These are phyloP conservation scores for Blastobotrys illinoisensis DNA, from an alignment of 1,139 yeast species.

Conservation along the genomic window DNA sequence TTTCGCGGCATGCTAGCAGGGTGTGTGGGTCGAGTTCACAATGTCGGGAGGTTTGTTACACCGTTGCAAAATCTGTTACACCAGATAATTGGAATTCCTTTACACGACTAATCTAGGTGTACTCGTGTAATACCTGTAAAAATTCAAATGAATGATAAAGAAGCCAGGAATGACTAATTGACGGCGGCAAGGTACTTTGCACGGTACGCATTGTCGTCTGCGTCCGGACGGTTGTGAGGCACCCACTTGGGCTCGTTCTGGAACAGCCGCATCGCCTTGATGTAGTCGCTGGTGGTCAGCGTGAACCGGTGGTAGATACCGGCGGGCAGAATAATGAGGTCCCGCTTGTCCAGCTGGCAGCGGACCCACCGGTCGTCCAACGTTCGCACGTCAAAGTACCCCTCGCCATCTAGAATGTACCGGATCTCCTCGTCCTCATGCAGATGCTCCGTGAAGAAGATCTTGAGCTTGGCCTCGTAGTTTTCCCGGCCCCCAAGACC, in stretches of 20 bases:
- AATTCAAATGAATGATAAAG: too few relatives aligned
- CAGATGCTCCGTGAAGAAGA: conserved; percentile 78
- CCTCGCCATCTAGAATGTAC: conserved; percentile 82
- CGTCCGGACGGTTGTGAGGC: conserved; percentile 66
- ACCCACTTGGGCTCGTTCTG: conserved; percentile 97
- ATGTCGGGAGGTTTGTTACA: too few relatives aligned
- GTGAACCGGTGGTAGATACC: conserved; percentile 94
- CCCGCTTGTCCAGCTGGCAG: conserved; percentile 56
- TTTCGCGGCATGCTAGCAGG: too few relatives aligned
- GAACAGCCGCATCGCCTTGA: conserved; percentile 77
- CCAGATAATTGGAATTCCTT: too few relatives aligned
- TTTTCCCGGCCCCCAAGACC: conserved; percentile 63
- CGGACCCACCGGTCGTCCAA: conserved; percentile 70
- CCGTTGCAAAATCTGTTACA: too few relatives aligned
- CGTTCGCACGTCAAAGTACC: conserved; percentile 84
- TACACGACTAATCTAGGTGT: too few relatives aligned
- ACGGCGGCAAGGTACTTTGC: conserved; percentile 35
- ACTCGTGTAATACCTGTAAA: too few relatives aligned
- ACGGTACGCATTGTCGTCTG: conserved; percentile 40
- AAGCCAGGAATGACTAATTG: neutral
- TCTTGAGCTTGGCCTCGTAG: conserved; percentile 58
- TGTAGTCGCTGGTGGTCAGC: conserved; percentile 53
- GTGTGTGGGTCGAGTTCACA: too few relatives aligned
- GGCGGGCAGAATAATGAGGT: conserved; percentile 63
- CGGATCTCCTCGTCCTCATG: conserved; percentile 98